phyloP scores from a whole-genome alignment of 495 filamentous ascomycete species.

The Penicillium samsonianum region DNA sequence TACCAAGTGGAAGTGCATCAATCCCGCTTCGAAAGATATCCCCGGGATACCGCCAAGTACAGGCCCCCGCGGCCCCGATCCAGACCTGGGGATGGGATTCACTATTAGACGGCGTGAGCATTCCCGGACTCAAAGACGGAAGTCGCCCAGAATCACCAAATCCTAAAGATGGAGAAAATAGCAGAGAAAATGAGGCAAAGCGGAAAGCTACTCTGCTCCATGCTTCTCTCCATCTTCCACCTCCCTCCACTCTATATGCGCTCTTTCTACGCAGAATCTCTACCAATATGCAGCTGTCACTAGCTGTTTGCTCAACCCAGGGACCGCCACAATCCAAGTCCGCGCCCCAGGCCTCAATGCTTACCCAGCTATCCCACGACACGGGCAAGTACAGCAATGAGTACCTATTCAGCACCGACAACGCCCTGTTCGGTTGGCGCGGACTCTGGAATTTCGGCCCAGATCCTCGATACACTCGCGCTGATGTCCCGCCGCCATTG shows the following conservation, averaged over 20 bases:
- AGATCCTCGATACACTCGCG: slow-evolving; percentile 58
- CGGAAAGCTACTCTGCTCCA: slow-evolving; percentile 72
- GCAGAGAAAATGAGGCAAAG: slow-evolving; percentile 23
- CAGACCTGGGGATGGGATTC: slow-evolving; percentile 39
- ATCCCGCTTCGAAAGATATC: slow-evolving; percentile 66
- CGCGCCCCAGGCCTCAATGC: slow-evolving; percentile 49
- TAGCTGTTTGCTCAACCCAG: slow-evolving; percentile 81
- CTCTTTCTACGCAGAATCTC: slow-evolving; percentile 81
- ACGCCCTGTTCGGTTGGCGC: slow-evolving; percentile 80
- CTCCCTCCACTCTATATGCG: slow-evolving; percentile 80
- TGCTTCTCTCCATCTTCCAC: slow-evolving; percentile 80
- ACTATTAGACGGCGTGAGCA: slow-evolving; percentile 30
- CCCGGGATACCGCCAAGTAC: slow-evolving; percentile 67
- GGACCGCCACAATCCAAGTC: slow-evolving; percentile 45
- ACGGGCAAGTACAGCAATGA: slow-evolving; percentile 85
- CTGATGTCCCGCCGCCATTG: slow-evolving; percentile 24
- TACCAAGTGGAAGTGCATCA: slow-evolving; percentile 56
- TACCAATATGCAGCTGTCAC: slow-evolving; percentile 73
- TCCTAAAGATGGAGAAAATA: slow-evolving; percentile 12
- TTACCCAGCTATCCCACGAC: slow-evolving; percentile 86
- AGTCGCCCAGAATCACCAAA: not conserved
- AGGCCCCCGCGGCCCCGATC: slow-evolving; percentile 43
- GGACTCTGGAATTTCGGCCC: slow-evolving; percentile 94
- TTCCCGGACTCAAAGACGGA: slow-evolving; percentile 21
- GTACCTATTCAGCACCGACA: slow-evolving; percentile 89